These are phyloP conservation scores for Priceomyces haplophilus DNA, from an alignment of 805 yeast species.

Conservation along the genomic window DNA sequence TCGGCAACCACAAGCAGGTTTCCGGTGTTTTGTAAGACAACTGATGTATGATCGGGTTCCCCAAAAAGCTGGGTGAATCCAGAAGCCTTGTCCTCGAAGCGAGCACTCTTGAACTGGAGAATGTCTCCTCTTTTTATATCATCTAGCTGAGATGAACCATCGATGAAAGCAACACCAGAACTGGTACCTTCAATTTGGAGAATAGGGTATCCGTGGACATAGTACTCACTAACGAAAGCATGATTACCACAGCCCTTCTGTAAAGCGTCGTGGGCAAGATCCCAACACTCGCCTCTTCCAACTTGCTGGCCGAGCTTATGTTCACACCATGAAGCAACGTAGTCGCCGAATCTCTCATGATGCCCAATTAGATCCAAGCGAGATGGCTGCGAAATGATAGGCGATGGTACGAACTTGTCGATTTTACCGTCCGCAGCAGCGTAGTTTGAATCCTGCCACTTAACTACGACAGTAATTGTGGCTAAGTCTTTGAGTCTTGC, in stretches of 20 bases:
- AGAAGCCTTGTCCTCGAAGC: constrained; percentile 33
- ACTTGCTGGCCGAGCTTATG: constrained; percentile 45
- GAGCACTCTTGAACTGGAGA: constrained; percentile 44
- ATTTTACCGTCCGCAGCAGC: constrained; percentile 23
- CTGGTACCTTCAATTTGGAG: constrained; percentile 24
- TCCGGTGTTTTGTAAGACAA: constrained; percentile 27
- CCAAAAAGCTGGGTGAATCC: constrained; percentile 43
- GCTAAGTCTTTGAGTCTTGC: constrained; percentile 45
- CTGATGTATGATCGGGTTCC: constrained; percentile 52
- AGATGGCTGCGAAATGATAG: constrained; percentile 28
- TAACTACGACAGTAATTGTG: constrained; percentile 29
- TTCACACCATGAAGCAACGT: constrained; percentile 55
- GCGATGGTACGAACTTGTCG: constrained; percentile 42
- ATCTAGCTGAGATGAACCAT: constrained; percentile 28
- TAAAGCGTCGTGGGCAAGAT: constrained; percentile 53
- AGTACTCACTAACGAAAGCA: constrained; percentile 50
- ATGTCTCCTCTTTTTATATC: constrained; percentile 54
- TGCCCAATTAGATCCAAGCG: constrained; percentile 31
- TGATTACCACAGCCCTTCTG: constrained; percentile 54
- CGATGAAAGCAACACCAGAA: constrained; percentile 14
- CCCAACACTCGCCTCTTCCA: constrained; percentile 63
- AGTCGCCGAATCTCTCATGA: constrained; percentile 44
- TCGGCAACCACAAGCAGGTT: constrained; percentile 40
- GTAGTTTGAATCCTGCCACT: constrained; percentile 35
- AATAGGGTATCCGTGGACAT: constrained; percentile 46